These are phyloP conservation scores for Kurtzmaniella fragi DNA, from an alignment of 805 yeast genomes.

Conservation along the genomic window DNA sequence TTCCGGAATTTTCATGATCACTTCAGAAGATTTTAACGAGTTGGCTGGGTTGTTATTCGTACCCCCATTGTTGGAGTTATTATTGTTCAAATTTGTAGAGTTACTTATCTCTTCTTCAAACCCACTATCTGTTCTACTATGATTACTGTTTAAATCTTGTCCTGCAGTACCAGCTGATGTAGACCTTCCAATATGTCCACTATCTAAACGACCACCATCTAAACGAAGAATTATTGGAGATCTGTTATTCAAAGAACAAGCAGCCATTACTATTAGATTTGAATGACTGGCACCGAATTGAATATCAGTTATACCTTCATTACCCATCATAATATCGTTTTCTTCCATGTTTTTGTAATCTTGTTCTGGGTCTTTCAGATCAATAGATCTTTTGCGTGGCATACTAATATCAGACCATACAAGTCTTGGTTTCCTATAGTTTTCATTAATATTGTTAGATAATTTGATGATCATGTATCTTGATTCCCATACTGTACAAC, in stretches of 20 bases:
- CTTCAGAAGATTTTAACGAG: conserved; percentile 23
- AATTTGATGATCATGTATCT: conserved; percentile 73
- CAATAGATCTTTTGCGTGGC: conserved; percentile 40
- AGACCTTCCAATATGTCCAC: not conserved
- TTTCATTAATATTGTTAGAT: conserved; percentile 45
- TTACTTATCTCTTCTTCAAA: not conserved
- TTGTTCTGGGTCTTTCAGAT: conserved; percentile 19
- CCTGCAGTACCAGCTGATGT: not conserved
- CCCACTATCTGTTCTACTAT: not conserved
- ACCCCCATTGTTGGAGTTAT: not conserved
- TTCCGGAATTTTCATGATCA: conserved; percentile 59
- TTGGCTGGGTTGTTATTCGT: not conserved
- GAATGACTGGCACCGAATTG: conserved; percentile 43
- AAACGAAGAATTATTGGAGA: conserved; percentile 29
- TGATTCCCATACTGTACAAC: conserved; percentile 74
- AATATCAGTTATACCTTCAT: conserved; percentile 85
- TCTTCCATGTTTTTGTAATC: conserved; percentile 8
- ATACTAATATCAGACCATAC: conserved; percentile 30
- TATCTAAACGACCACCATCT: conserved; percentile 47
- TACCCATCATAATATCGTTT: conserved; percentile 46
- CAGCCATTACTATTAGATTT: conserved; percentile 32
- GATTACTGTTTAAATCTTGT: conserved; percentile 1
- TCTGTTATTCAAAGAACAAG: conserved; percentile 30
- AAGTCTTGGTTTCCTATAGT: conserved; percentile 33
- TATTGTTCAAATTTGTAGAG: not conserved